These are phyloP conservation scores for Beauveria varroae DNA, from an alignment of 2,329 filamentous ascomycete species.

Conservation along the genomic window DNA sequence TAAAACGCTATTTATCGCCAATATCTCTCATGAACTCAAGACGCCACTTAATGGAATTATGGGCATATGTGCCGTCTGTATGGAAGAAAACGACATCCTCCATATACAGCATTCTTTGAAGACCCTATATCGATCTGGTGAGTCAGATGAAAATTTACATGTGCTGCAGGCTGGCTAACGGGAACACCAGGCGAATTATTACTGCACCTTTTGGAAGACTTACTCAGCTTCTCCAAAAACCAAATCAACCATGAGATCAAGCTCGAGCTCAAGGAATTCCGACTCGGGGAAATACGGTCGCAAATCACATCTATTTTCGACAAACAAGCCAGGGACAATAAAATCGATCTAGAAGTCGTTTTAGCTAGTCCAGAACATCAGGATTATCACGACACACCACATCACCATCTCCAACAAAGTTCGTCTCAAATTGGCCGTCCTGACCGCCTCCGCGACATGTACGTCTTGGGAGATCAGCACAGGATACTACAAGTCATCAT, in stretches of 20 bases:
- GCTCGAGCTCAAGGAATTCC: constrained; percentile 79
- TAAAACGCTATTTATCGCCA: constrained; percentile 96
- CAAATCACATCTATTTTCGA: constrained; percentile 84
- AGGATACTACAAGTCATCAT: constrained; percentile 89
- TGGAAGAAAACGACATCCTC: constrained; percentile 76
- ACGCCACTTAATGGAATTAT: constrained; percentile 94
- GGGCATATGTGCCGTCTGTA: constrained; percentile 87
- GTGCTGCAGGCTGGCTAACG: background rate
- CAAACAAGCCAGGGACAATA: constrained; percentile 75
- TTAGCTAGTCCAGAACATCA: constrained; percentile 43
- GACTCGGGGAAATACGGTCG: constrained; percentile 72
- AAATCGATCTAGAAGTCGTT: constrained; percentile 64
- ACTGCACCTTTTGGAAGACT: constrained; percentile 78
- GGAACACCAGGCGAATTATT: constrained; percentile 54
- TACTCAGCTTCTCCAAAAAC: constrained; percentile 91
- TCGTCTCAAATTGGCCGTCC: constrained; percentile 21
- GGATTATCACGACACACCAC: background rate
- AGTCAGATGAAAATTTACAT: background rate
- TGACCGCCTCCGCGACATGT: constrained; percentile 73
- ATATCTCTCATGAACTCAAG: constrained; percentile 81
- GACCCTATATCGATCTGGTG: constrained; percentile 77
- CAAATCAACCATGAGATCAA: constrained; percentile 80
- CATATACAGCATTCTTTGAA: constrained; percentile 77
- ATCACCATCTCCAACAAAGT: background rate
- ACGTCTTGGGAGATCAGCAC: constrained; percentile 87